Base-by-base conservation (phyloP, 352 stramenopile genomes). In the Peronospora belbahrii region DNA sequence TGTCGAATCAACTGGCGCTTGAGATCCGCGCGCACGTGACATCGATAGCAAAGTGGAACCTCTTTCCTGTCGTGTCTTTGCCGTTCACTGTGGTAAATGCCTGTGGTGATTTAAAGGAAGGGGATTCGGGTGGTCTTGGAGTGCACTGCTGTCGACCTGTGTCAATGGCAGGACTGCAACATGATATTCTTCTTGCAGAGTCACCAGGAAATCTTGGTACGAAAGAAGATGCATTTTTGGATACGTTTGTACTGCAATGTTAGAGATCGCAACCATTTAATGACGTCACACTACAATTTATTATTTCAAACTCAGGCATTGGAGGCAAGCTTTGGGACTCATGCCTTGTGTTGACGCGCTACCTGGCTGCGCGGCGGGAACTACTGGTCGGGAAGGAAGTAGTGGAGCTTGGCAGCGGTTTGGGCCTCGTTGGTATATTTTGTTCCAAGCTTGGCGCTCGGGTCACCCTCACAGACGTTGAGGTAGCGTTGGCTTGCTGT, bases 281-380 rank as follows among this genome's bases (percentile, higher is more conserved):
- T n/a, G n/a, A n/a, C n/a, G n/a, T n/a, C n/a, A n/a, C n/a, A n/a
- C n/a, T n/a, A n/a, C n/a, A n/a, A n/a, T n/a, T n/a, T n/a, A n/a
- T n/a, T n/a, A n/a, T n/a, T n/a, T n/a, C n/a, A n/a, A n/a, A n/a
- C n/a, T 32, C 41, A 82, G 70, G 78, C 17, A 90, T 90, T 44
- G 78, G 70, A 30, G 78, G 78, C n/a, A 91, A 91, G 47, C 48
- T 91, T 11, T 91, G 79, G 79, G 79, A 91, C 56, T 88, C 76
- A 40, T 84, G 75, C 17, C 61, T 91, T 20, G 72, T 91, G 13
- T 52, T 91, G 40, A 86, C 73, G 6, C 60, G 62, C 14, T 88
- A 86, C 52, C 40, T 91, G 15, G 46, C 64, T 14, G 46, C 51
- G 4, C 51, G 77, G 13, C 50, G 52, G 15, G 54, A 71, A 7